Evolutionary conservation across 2,329 filamentous ascomycete genomes (phyloP), one percentile per base, ranked within the genome.

Genomic region (Thelonectria discophora): DNA sequence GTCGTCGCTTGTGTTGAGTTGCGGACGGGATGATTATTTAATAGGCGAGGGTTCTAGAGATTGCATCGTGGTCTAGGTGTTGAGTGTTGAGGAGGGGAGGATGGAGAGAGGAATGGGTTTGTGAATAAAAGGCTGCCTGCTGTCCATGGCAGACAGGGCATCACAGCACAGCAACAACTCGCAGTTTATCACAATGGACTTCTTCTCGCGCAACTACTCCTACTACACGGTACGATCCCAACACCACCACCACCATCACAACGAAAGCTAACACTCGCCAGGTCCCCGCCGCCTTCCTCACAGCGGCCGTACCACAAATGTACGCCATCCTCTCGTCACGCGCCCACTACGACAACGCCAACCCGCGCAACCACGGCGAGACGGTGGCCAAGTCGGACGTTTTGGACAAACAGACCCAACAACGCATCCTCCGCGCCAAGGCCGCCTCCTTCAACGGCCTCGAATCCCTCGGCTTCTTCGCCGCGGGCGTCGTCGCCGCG

Each of bases 341-440:
- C 45, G 73, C 71, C 59, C 70, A 71, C 51, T 80, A 75, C 55
- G 78, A 83, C 64, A 64, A 72, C 5, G 73, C 74, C 60, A 73
- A 80, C 65, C 81, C 81, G 11, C 76, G 80, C 32, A 69, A 62
- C 24, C 73, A 77, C 15, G 67, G 65, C 18, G 68, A 75, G 18
- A 70, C 57, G 24, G 55, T 80, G 37, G 62, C 65, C 60, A 74
- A 75, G 49, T 75, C 75, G 55, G 68, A 75, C 2, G 67, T 65
- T n/a, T 53, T 78, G 1, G 70, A 74, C 54, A 74, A 74, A 48
- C 64, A 85, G 72, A 80, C 78, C 24, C 84, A 88, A 70, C 87
- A 86, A 70, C 80, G 80, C 55, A 77, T 84, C 30, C 72, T 87
- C 43, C 81, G 85, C 51, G 79, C 82, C 27, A 82, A 89, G 69